A percentile compares a stretch with the other conserved stretches of the same genome.
phyloP scores from a whole-genome alignment of 768 basidiomycete genomes.

The Tricholoma sp. region DNA sequence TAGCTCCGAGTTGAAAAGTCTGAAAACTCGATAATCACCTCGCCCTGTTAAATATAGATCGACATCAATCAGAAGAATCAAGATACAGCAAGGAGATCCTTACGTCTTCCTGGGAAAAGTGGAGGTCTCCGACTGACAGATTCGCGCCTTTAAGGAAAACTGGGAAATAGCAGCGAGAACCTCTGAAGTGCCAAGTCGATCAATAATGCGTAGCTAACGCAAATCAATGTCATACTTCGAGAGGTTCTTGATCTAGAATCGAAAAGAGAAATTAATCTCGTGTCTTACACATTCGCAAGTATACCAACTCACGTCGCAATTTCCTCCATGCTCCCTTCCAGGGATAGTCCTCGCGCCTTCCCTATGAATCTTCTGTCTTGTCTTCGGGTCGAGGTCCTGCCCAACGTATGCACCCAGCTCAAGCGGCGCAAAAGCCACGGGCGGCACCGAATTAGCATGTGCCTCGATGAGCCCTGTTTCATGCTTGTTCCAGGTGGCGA shows the following conservation, averaged over 20 bases:
- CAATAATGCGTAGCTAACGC: not conserved
- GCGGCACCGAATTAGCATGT: slow-evolving; percentile 47
- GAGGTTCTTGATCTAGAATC: slow-evolving; percentile 65
- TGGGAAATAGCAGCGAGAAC: slow-evolving; percentile 71
- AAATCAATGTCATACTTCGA: slow-evolving; percentile 37
- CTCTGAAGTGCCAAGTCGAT: slow-evolving; percentile 27
- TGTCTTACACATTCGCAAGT: not conserved
- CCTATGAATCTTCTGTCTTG: slow-evolving; percentile 46
- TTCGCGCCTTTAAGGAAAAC: slow-evolving; percentile 76
- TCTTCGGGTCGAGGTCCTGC: slow-evolving; percentile 46
- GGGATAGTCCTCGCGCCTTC: slow-evolving; percentile 77
- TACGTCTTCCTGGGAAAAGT: slow-evolving; percentile 77
- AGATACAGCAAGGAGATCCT: slow-evolving; percentile 4
- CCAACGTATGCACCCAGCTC: slow-evolving; percentile 62
- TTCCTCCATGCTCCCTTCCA: slow-evolving; percentile 76
- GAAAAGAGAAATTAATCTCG: not conserved
- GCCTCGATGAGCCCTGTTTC: slow-evolving; percentile 60
- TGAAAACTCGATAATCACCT: slow-evolving; percentile 29
- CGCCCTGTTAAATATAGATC: slow-evolving; percentile 46
- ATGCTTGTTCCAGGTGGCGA: slow-evolving; percentile 71
- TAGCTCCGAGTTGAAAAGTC: not conserved
- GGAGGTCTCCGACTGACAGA: slow-evolving; percentile 72
- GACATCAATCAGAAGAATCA: not conserved
- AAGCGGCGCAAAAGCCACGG: slow-evolving; percentile 64
- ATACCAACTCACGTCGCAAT: slow-evolving; percentile 52